These are phyloP conservation scores for Stenogyne calaminthoides DNA, from an alignment of 305 asterid species.

Conservation along the genomic window DNA sequence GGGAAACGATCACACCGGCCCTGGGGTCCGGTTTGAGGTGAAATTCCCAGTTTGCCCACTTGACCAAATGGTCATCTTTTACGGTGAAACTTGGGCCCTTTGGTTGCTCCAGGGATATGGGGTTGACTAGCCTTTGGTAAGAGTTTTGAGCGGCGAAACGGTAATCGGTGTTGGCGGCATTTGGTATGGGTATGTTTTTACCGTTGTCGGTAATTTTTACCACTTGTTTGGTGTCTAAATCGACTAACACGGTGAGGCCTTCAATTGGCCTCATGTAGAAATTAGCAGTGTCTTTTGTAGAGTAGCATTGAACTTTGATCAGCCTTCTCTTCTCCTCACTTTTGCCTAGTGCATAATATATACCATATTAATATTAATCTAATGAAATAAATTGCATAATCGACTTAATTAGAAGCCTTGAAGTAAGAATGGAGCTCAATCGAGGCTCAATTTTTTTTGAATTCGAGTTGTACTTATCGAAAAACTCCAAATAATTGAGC, in stretches of 20 bases:
- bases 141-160: constrained; percentile 62
- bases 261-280: constrained; percentile 98
- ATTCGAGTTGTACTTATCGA: too few species aligned
- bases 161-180: constrained; percentile 79
- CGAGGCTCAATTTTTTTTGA: too few species aligned
- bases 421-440: too few species aligned
- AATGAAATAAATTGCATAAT: too few species aligned
- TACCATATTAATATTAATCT: too few species aligned
- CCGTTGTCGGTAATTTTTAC: constrained; percentile 67
- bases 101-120: constrained; percentile 90
- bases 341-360: too few species aligned
- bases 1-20: constrained; percentile 81
- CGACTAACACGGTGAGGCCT: constrained; percentile 81
- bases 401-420: too few species aligned
- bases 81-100: constrained; percentile 76
- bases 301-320: constrained; percentile 78
- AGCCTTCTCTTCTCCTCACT: constrained; percentile 64
- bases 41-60: constrained; percentile 98
- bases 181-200: constrained; percentile 71
- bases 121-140: constrained; percentile 57
- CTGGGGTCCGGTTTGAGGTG: constrained; percentile 93
- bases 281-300: constrained; percentile 76
- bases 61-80: constrained; percentile 60
- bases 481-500: too few species aligned
- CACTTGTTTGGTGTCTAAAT: constrained; percentile 71